Percentiles rank a stretch among this genome's conserved stretches.
phyloP scores from a whole-genome alignment of 2,329 filamentous ascomycete species.

The Diaporthe sp. region DNA sequence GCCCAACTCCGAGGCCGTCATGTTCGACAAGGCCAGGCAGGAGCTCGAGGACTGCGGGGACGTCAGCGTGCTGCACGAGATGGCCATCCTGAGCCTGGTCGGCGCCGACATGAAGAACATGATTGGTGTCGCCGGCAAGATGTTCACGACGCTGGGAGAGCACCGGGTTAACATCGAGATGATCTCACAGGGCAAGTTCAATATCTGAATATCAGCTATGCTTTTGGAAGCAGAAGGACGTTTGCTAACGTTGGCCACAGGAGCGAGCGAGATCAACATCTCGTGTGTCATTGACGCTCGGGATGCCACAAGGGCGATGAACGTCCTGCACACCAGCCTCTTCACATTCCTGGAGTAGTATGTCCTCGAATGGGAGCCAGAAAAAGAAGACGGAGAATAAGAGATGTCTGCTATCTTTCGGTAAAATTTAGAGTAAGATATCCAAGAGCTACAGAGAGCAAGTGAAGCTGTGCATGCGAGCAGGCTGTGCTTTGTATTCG shows the following conservation, averaged over 20 bases:
- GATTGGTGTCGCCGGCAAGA: constrained; percentile 91
- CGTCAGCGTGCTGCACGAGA: constrained; percentile 89
- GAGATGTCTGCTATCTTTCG: not conserved
- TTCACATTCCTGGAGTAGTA: constrained; percentile 92
- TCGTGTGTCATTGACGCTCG: constrained; percentile 95
- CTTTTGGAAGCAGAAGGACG: not conserved
- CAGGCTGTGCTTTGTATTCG: not conserved
- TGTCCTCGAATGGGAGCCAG: no score
- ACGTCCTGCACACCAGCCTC: constrained; percentile 94
- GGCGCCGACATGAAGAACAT: constrained; percentile 98
- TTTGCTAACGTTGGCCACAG: constrained; percentile 59
- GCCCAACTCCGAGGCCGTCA: constrained; percentile 73
- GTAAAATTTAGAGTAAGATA: not conserved
- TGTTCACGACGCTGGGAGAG: constrained; percentile 95
- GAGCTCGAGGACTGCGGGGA: constrained; percentile 87
- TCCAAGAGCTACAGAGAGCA: constrained; percentile 6
- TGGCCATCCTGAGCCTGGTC: constrained; percentile 96
- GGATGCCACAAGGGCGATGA: constrained; percentile 93
- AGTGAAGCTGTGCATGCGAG: not conserved
- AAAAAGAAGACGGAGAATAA: not conserved
- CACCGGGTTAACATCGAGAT: constrained; percentile 98
- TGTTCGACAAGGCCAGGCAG: constrained; percentile 76
- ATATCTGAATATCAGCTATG: not conserved
- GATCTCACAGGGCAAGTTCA: constrained; percentile 90
- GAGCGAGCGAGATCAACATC: constrained; percentile 98